Evolutionary conservation across 2,329 filamentous ascomycete genomes (phyloP), one percentile per base, ranked within the genome.

Genomic region (Catunica adiposa): DNA sequence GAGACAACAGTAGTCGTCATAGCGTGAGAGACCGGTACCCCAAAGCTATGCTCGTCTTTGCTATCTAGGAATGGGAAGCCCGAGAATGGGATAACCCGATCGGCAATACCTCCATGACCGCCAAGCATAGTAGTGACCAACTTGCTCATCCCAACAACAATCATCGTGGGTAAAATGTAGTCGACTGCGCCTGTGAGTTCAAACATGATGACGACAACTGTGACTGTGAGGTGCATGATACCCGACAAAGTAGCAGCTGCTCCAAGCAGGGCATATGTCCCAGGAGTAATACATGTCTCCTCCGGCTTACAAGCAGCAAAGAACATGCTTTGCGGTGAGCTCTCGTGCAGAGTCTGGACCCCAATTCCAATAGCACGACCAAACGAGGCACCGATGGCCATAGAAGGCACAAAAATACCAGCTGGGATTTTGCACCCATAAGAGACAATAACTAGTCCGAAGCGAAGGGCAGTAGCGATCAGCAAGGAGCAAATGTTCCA

Each of bases 191-290:
- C 92, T 0, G 92, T 98, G 51, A 98, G 77, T 69, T 98, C 92
- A 64, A 97, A 97, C 92, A 98, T 97, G 68, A 98, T 98, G 64
- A 98, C 92, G 1, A 96, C 90, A 8, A 98, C 89, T 0, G 89
- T 94, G 15, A 98, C 82, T 0, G 90, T 96, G 60, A 98, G 86
- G 68, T 97, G 92, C 90, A 97, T 98, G 64, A 97, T 96, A 8
- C 92, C 92, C 66, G 86, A 90, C 23, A 98, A 74, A 0, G 92
- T 87, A 1, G 92, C 90, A 0, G 83, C 92, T 3, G 92, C 92
- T 44, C 92, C 92, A 0, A 98, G 75, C 62, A 98, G 94, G 5
- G 92, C 92, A 65, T 98, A 98, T 1, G 92, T 97, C 8, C 92
- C 92, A 0, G 92, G 92, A 0, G 92, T 98, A 62, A 98, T 97